phyloP scores from a whole-genome alignment of 2,329 filamentous ascomycete genomes.

The Cercospora janseana region DNA sequence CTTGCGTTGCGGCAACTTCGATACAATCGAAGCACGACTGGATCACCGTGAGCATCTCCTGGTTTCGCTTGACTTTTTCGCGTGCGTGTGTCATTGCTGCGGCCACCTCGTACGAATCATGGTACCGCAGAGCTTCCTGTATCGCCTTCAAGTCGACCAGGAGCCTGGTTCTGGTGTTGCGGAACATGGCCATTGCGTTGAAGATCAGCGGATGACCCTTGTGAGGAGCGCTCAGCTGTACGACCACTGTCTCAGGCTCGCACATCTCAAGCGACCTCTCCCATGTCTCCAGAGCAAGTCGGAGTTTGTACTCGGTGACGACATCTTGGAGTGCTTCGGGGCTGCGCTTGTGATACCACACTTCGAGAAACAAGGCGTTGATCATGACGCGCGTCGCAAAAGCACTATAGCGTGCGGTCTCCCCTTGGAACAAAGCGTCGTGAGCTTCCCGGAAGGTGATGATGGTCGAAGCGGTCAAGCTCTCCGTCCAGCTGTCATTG shows the following conservation, averaged over 20 bases:
- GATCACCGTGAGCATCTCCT: conserved; percentile 98
- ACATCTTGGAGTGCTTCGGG: conserved; percentile 97
- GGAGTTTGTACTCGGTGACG: conserved; percentile 95
- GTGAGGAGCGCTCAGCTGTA: conserved; percentile 89
- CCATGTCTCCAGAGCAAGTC: conserved; percentile 96
- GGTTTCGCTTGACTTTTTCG: conserved; percentile 89
- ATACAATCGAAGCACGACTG: conserved; percentile 97
- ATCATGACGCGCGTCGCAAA: conserved; percentile 98
- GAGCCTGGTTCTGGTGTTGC: conserved; percentile 86
- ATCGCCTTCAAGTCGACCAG: conserved; percentile 95
- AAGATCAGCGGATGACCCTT: conserved; percentile 95
- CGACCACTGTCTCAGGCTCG: conserved; percentile 83
- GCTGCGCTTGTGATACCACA: conserved; percentile 98
- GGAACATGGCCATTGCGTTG: conserved; percentile 96
- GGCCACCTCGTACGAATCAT: conserved; percentile 94
- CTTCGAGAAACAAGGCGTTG: conserved; percentile 95
- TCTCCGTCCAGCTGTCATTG: conserved; percentile 80
- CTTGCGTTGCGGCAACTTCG: conserved; percentile 89
- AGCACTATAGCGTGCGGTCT: conserved; percentile 85
- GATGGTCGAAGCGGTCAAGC: conserved; percentile 65
- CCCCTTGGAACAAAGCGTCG: conserved; percentile 91
- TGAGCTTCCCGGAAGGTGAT: conserved; percentile 92
- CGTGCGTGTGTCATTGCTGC: conserved; percentile 93
- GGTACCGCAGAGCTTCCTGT: conserved; percentile 93
- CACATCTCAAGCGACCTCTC: conserved; percentile 92